Base-by-base conservation (phyloP, 495 filamentous ascomycete genomes). In the Achaetomiella virescens region DNA sequence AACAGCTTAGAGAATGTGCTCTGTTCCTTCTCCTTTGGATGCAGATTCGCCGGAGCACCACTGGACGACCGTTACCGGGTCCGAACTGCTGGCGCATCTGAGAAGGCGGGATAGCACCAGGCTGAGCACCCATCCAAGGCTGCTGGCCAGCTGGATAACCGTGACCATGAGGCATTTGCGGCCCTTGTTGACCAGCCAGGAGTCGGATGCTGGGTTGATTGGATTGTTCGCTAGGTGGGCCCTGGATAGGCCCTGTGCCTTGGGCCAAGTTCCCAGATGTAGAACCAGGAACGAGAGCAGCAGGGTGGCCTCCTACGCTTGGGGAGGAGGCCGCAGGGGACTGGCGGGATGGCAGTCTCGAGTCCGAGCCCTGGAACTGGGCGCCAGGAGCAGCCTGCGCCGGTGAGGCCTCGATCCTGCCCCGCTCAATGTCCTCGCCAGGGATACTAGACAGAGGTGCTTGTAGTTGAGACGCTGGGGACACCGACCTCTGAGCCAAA, bases 1-100 rank as follows among this genome's bases (percentile, higher is more conserved):
- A 70, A 62, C 42, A 70, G 44, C 55, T 66, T 70, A 10, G 67
- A 65, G n/a, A 72, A 46, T 0, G 66, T 66, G 56, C 66, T 66
- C 35, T 68, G 67, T 36, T 69, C 62, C 27, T 63, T 66, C 48
- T 66, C 60, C 45, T 55, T 61, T 9, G 42, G 40, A 20, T 47
- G 61, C 2, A 38, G 40, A 3, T 54, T 33, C 41, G 48, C 52
- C 2, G 62, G 54, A 31, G 43, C 37, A 11, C 47, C 55, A 17
- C 59, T 61, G 43, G 59, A 11, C 33, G 52, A 45, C 43, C 25
- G 15, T 6, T 33, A 31, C 52, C 48, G 17, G 42, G 57, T 11
- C 52, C 49, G 17, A 52, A 55, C n/a, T 50, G 55, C 36, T 55
- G 56, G 4, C 43, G 48, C 7, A 45, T 36, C 14, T 37, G 59